These are phyloP conservation scores for Pyrenophora graminea DNA, from an alignment of 2,329 filamentous ascomycete species.

Conservation along the genomic window DNA sequence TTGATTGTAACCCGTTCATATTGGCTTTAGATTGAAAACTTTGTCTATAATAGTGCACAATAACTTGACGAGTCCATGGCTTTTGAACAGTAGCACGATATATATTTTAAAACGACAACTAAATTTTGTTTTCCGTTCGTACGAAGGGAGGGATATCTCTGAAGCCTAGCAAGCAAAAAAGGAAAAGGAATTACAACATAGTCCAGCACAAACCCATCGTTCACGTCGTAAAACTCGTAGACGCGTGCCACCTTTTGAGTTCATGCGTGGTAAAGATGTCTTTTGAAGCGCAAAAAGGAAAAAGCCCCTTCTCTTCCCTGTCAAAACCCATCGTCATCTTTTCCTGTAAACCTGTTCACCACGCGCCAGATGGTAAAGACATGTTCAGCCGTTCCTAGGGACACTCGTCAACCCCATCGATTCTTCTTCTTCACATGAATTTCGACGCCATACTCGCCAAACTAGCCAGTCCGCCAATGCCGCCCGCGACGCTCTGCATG, in stretches of 20 bases:
- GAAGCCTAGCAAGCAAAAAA: background rate
- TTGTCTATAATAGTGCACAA: too few species aligned
- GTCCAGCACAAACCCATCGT: background rate
- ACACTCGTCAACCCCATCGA: slow-evolving; percentile 4
- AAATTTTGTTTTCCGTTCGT: background rate
- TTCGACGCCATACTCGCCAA: slow-evolving; percentile 52
- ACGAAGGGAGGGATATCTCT: slow-evolving; percentile 13
- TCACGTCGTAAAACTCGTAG: background rate
- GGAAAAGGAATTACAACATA: background rate
- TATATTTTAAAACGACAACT: background rate
- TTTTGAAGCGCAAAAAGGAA: background rate
- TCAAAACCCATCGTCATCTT: background rate
- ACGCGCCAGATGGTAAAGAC: slow-evolving; percentile 12
- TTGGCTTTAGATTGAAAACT: too few species aligned
- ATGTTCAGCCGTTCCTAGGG: slow-evolving; percentile 17
- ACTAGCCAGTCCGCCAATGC: slow-evolving; percentile 53
- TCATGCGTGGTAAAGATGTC: background rate
- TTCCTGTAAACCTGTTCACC: slow-evolving; percentile 1
- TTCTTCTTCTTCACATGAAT: slow-evolving; percentile 49
- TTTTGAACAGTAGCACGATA: background rate
- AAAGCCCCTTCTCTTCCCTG: background rate
- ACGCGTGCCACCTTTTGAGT: background rate
- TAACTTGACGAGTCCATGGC: too few species aligned
- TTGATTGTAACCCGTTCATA: too few species aligned
- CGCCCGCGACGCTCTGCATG: slow-evolving; percentile 37